Conservation (phyloP, 257 asterid species). For the Fraxinus americana region DNA sequence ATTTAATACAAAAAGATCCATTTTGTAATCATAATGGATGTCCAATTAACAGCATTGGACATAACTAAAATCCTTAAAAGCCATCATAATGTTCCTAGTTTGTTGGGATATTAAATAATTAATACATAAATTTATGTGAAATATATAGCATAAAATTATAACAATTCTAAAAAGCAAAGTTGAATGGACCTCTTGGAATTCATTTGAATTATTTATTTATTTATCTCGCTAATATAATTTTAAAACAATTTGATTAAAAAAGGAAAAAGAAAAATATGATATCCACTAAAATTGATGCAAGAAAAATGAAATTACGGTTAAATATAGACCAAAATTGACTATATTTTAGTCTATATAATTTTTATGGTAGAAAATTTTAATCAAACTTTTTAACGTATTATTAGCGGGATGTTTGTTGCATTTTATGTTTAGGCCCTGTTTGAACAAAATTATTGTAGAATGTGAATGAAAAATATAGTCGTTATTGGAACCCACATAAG, state of each 20-base stretch:
- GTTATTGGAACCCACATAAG: too few relatives aligned
- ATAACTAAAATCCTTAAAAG: not conserved
- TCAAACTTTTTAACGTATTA: too few relatives aligned
- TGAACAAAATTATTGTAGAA: too few relatives aligned
- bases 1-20: not conserved
- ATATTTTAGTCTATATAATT: too few relatives aligned
- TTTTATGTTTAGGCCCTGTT: too few relatives aligned
- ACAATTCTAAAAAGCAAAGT: not conserved
- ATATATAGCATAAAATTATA: not conserved
- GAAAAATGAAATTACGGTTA: not conserved
- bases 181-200: not conserved
- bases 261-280: too few relatives aligned
- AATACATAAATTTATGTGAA: not conserved
- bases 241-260: not conserved
- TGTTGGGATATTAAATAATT: not conserved
- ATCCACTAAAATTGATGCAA: not conserved
- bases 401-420: too few relatives aligned
- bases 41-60: not conserved
- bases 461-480: too few relatives aligned
- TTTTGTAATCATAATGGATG: not conserved
- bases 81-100: not conserved
- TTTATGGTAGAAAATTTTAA: too few relatives aligned
- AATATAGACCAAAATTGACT: not conserved
- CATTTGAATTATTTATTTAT: not conserved
- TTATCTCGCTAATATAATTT: not conserved